Base-by-base conservation (phyloP, 2,329 filamentous ascomycete species). In the Calonectria crousiana region DNA sequence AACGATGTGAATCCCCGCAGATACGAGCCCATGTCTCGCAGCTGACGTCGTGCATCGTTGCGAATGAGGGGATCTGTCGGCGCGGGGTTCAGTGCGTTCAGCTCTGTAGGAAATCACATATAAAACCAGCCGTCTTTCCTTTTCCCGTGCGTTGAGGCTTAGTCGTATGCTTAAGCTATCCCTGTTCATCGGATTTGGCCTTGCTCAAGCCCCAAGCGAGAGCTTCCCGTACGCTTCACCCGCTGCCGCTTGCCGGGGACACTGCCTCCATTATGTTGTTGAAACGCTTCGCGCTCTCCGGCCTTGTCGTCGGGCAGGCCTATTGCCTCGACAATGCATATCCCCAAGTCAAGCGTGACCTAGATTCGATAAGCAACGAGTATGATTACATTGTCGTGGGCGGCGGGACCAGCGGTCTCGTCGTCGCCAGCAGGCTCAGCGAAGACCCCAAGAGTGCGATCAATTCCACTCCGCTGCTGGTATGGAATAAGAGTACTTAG, bases 361-460 rank as follows among this genome's bases (percentile, higher is more conserved):
- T 62, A 6, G 36, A 41, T 28, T 41, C 56, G 13, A 41, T 62
- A 26, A 9, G 34, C 16, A 16, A 10, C 34, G n/a, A 62, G 56
- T 62, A 62, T 62, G 56, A 62, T 38, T 62, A 41, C 56, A 62
- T 62, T 13, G 20, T 62, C 34, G 56, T 62, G 3, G 56, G 56
- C 23, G 56, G 56, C 14, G 56, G 56, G 10, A 62, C 56, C 34
- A 62, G 56, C 14, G 56, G 56, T 18, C 56, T 62, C 3, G 56
- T 62, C 13, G 56, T 62, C 23, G 56, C 56, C 23, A 62, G 13
- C 13, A 28, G 56, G 36, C 56, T 62, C 14, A 62, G 32, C 34
- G 56, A 62, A 26, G 36, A 62, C 34, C 34, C 56, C 56, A 62
- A 62, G 34, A 62, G 56, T 62, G 23, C 14, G 56, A 41, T 20